Evolutionary conservation across 768 basidiomycete genomes (phyloP).

Genomic region (Pleurotus sapidus): DNA sequence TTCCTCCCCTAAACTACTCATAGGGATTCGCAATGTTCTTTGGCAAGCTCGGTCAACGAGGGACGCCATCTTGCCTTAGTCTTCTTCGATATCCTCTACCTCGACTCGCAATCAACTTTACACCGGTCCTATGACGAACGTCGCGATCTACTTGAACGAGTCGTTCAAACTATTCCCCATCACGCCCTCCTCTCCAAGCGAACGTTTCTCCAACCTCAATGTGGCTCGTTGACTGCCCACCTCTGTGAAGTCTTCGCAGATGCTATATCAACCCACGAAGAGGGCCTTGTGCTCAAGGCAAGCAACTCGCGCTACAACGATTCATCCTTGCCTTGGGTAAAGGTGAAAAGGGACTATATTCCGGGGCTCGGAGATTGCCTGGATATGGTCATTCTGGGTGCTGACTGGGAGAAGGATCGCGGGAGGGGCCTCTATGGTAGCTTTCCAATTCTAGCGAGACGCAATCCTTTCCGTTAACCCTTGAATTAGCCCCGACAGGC

Average conservation of each 20-base stretch:
- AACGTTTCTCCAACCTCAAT: conserved; percentile 38
- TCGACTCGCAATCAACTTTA: conserved; percentile 61
- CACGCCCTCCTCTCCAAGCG: conserved; percentile 64
- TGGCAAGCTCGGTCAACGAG: conserved; percentile 30
- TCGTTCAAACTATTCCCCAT: conserved; percentile 53
- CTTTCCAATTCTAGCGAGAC: not conserved
- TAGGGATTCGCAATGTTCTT: conserved; percentile 26
- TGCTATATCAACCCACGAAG: conserved; percentile 50
- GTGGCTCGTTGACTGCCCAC: conserved; percentile 13
- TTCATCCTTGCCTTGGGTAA: conserved; percentile 71
- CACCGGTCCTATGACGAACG: conserved; percentile 55
- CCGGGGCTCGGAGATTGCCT: conserved; percentile 78
- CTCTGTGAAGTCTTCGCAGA: conserved; percentile 48
- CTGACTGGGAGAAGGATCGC: conserved; percentile 76
- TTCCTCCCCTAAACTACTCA: conserved; percentile 15
- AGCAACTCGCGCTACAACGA: conserved; percentile 68
- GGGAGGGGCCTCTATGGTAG: conserved; percentile 70
- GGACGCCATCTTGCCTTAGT: conserved; percentile 70
- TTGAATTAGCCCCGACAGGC: conserved; percentile 56
- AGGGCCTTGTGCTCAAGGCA: conserved; percentile 80
- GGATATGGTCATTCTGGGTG: conserved; percentile 77
- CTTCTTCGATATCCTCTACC: conserved; percentile 82
- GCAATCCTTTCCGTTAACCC: not conserved
- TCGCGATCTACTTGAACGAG: conserved; percentile 55
- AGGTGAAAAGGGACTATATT: conserved; percentile 89